phyloP scores from a whole-genome alignment of 2,329 filamentous ascomycete species.

The Fusarium irregulare region DNA sequence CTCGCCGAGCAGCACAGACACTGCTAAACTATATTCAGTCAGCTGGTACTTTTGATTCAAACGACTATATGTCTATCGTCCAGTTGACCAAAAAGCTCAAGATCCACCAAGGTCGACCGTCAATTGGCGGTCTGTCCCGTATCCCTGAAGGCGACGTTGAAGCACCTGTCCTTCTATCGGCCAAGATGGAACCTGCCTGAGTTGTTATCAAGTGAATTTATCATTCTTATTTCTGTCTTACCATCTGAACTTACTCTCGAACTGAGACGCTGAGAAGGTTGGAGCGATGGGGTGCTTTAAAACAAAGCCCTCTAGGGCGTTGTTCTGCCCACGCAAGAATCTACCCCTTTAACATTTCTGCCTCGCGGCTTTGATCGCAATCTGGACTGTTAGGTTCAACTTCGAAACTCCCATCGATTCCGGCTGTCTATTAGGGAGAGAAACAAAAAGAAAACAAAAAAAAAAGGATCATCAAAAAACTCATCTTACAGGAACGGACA shows the following conservation, averaged over 20 bases:
- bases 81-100: slow-evolving; percentile 89
- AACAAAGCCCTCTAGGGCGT: slow-evolving; percentile 3
- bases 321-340: slow-evolving; percentile 25
- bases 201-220: not conserved
- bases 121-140: slow-evolving; percentile 63
- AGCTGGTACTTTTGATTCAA: slow-evolving; percentile 77
- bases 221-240: slow-evolving; percentile 24
- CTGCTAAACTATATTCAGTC: slow-evolving; percentile 85
- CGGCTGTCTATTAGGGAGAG: not conserved
- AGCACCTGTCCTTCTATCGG: slow-evolving; percentile 50
- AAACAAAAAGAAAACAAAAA: not conserved
- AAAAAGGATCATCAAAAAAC: slow-evolving; percentile 3
- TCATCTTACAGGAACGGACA: slow-evolving; percentile 9
- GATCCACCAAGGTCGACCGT: slow-evolving; percentile 60
- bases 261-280: not conserved
- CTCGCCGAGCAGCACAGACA: slow-evolving; percentile 81
- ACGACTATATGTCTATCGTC: slow-evolving; percentile 80
- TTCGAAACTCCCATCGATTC: not conserved
- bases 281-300: slow-evolving; percentile 9
- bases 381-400: slow-evolving; percentile 1
- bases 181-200: slow-evolving; percentile 49
- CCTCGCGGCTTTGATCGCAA: slow-evolving; percentile 1
- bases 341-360: not conserved
- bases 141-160: slow-evolving; percentile 69
- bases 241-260: slow-evolving; percentile 25